phyloP scores from a whole-genome alignment of 768 basidiomycete species.

The Xanthoconium purpureum region DNA sequence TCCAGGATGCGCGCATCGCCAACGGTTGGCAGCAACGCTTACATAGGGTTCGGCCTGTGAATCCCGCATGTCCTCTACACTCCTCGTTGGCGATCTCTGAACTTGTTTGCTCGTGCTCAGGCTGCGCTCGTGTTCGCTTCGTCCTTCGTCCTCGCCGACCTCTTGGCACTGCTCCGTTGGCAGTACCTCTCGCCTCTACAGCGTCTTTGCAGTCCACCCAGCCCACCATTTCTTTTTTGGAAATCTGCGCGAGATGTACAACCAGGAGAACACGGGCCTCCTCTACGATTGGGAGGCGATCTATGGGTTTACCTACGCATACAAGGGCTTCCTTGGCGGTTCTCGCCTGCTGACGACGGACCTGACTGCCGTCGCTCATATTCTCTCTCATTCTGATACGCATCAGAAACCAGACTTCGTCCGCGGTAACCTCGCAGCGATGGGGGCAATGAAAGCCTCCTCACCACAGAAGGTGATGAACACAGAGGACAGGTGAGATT shows the following conservation, averaged over 20 bases:
- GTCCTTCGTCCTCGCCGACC: conserved; percentile 31
- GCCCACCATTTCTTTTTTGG: conserved; percentile 47
- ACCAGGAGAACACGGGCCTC: conserved; percentile 56
- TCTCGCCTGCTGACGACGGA: conserved; percentile 59
- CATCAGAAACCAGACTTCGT: conserved; percentile 64
- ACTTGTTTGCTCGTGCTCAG: not conserved
- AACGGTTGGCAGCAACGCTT: not conserved
- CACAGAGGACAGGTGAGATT: conserved; percentile 49
- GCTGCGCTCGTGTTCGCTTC: conserved; percentile 13
- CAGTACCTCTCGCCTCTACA: conserved; percentile 49
- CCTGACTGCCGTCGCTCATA: conserved; percentile 52
- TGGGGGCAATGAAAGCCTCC: conserved; percentile 49
- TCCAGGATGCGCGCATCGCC: not conserved
- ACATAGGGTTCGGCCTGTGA: not conserved
- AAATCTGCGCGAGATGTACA: conserved; percentile 50
- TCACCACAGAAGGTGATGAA: conserved; percentile 52
- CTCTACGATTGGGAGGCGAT: conserved; percentile 42
- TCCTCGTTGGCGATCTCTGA: not conserved
- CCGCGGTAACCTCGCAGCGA: conserved; percentile 46
- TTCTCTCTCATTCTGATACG: conserved; percentile 53
- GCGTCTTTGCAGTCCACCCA: conserved; percentile 45
- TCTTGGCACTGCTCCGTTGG: conserved; percentile 42
- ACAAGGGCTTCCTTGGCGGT: conserved; percentile 51
- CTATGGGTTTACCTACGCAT: conserved; percentile 51
- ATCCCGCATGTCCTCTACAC: conserved; percentile 1